Conservation (phyloP, 2,329 filamentous ascomycete genomes). For the Immersiporthe knoxdaviesiana region DNA sequence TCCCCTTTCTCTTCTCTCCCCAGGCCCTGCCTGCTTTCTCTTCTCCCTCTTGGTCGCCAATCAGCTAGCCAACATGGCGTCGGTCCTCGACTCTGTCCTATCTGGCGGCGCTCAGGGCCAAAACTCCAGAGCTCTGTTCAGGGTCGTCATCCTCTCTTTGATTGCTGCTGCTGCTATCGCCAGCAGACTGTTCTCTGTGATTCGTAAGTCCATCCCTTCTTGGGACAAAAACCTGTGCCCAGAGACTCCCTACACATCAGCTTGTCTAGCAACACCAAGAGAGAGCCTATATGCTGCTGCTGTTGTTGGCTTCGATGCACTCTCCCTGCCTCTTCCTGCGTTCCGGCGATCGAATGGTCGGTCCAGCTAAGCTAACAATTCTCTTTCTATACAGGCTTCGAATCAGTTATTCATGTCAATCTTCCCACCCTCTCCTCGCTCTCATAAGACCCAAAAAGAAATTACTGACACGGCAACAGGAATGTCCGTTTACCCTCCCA, state of each 20-base stretch:
- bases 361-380: conserved; percentile 42
- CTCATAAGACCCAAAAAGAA: too few species aligned
- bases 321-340: not conserved
- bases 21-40: conserved; percentile 29
- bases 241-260: not conserved
- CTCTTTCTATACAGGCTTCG: conserved; percentile 67
- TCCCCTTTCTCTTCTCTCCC: conserved; percentile 22
- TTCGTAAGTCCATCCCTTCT: conserved; percentile 66
- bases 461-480: not conserved
- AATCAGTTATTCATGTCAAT: conserved; percentile 98
- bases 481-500: conserved; percentile 2
- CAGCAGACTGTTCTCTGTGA: conserved; percentile 96
- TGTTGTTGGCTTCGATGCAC: not conserved
- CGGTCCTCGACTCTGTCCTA: conserved; percentile 56
- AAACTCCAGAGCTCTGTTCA: conserved; percentile 82
- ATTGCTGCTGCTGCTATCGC: conserved; percentile 91
- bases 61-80: conserved; percentile 50
- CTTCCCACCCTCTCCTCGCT: not conserved
- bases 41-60: conserved; percentile 20
- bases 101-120: conserved; percentile 78
- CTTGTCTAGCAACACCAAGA: not conserved
- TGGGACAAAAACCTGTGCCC: not conserved
- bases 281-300: not conserved
- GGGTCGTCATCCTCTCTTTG: conserved; percentile 85
- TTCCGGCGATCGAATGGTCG: not conserved